phyloP scores from a whole-genome alignment of 306 rosid genomes.

The Casuarina glauca region DNA sequence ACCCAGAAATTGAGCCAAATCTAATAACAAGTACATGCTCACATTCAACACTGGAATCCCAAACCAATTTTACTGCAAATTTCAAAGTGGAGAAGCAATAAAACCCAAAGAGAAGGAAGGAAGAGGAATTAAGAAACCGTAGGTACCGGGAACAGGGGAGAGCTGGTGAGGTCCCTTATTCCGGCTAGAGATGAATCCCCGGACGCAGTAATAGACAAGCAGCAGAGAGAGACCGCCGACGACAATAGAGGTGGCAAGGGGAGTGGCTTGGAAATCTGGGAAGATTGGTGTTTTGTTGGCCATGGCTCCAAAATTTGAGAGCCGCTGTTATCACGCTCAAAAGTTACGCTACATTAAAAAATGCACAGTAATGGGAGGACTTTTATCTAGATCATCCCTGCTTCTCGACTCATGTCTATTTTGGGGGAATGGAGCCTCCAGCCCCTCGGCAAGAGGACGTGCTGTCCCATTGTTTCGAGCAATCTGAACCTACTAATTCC shows the following conservation, averaged over 20 bases:
- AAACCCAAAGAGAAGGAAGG: not conserved
- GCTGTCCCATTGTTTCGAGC: no score
- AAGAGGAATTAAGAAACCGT: not conserved
- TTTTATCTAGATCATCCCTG: no score
- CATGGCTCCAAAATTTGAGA: slow-evolving; percentile 11
- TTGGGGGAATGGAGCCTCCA: no score
- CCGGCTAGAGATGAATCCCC: not conserved
- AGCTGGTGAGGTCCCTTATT: slow-evolving; percentile 34
- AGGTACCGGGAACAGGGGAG: slow-evolving; percentile 65
- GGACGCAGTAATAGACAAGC: slow-evolving; percentile 23
- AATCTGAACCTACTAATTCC: no score
- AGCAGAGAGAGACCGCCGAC: slow-evolving; percentile 51
- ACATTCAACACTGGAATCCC: not conserved
- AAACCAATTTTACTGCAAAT: not conserved
- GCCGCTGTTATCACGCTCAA: not conserved
- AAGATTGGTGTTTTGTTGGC: slow-evolving; percentile 16
- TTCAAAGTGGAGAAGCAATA: not conserved
- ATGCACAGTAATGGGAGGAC: no score
- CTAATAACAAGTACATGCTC: not conserved
- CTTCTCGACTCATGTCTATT: no score
- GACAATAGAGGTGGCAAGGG: slow-evolving; percentile 32
- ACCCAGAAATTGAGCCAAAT: not conserved
- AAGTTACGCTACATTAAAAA: no score
- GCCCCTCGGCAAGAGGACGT: no score
- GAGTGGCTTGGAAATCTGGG: slow-evolving; percentile 24